These are phyloP conservation scores for Thoreauomyces humboldtii DNA, from an alignment of 192 early-diverging fungal species.

Conservation along the genomic window DNA sequence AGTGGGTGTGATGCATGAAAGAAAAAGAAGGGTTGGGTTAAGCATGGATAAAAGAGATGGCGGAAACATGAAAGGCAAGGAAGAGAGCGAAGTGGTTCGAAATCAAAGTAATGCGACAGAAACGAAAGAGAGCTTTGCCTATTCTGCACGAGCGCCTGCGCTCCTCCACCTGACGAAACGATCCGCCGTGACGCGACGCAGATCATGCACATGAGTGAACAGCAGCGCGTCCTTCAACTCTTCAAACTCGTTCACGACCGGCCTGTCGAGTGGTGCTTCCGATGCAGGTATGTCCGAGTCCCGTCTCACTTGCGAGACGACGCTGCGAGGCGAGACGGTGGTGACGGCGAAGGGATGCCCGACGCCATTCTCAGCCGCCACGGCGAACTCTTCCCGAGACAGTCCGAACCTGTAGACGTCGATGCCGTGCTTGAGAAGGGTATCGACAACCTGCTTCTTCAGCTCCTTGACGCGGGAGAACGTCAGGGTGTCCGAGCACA, in stretches of 20 bases:
- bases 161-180: conserved; percentile 21
- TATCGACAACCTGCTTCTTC: conserved; percentile 48
- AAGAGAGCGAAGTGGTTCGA: too few relatives aligned
- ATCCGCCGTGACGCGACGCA: conserved; percentile 19
- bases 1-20: too few relatives aligned
- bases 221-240: conserved; percentile 25
- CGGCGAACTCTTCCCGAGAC: conserved; percentile 42
- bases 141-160: too few relatives aligned
- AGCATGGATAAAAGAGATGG: too few relatives aligned
- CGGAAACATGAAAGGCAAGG: too few relatives aligned
- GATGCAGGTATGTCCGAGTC: background rate
- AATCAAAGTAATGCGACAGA: too few relatives aligned
- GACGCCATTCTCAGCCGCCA: conserved; percentile 38
- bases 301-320: background rate
- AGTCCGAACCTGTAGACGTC: conserved; percentile 55
- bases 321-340: background rate
- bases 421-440: conserved; percentile 45
- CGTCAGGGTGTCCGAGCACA: conserved; percentile 58
- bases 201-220: conserved; percentile 14
- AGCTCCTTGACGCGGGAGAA: conserved; percentile 27
- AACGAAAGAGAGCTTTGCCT: too few relatives aligned
- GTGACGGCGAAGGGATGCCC: background rate
- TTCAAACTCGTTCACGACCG: conserved; percentile 42
- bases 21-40: too few relatives aligned
- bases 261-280: conserved; percentile 29